These are phyloP conservation scores for Colletotrichum sp. DNA, from an alignment of 2,329 filamentous ascomycete species.

Conservation along the genomic window DNA sequence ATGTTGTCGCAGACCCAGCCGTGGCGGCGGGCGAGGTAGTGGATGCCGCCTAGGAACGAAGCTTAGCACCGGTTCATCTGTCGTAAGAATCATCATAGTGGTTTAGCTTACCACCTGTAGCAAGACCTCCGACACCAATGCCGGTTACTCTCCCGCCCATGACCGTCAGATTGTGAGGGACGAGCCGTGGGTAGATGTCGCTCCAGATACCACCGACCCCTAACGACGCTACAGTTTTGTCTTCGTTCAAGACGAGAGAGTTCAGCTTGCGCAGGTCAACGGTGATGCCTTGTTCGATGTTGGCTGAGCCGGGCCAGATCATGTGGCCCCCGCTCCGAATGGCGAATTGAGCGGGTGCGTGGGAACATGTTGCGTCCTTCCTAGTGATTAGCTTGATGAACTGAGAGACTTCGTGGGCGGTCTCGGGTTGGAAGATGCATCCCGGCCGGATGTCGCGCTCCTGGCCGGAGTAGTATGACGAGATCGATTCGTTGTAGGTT, in stretches of 20 bases:
- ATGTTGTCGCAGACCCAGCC: constrained; percentile 51
- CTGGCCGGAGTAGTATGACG: constrained; percentile 15
- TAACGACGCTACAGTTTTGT: not conserved
- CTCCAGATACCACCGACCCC: not conserved
- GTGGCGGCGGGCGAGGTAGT: constrained; percentile 30
- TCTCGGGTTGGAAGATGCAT: constrained; percentile 18
- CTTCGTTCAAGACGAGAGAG: not conserved
- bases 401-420: not conserved
- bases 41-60: not conserved
- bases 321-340: constrained; percentile 6
- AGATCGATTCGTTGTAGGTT: not conserved
- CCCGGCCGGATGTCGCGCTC: constrained; percentile 9
- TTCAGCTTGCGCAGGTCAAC: not conserved
- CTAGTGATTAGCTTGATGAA: not conserved
- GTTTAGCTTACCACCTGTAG: not conserved
- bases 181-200: not conserved
- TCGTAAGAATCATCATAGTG: rapidly evolving
- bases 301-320: constrained; percentile 1
- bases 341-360: not conserved
- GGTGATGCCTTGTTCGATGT: constrained; percentile 6
- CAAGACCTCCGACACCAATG: not conserved
- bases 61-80: rapidly evolving
- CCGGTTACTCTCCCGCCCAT: not conserved
- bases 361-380: not conserved
- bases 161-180: not conserved